Evolutionary conservation across 2,329 filamentous ascomycete genomes (phyloP).

Genomic region (Sordariomycetes sp.): DNA sequence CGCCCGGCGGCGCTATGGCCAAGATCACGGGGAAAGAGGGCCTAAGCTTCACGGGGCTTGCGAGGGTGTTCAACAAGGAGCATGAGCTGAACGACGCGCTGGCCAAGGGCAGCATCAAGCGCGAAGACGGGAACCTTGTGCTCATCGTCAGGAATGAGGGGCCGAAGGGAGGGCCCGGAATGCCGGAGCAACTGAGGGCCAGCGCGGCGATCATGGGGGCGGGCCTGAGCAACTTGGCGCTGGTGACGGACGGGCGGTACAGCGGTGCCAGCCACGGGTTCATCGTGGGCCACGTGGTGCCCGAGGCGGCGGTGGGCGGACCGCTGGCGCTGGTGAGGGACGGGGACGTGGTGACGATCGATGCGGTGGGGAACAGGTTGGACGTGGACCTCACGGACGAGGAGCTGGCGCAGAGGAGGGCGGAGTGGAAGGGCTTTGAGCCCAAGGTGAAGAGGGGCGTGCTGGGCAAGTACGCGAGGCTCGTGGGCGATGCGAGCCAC

Average conservation of each 20-base stretch:
- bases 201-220: slow-evolving; percentile 88
- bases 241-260: slow-evolving; percentile 89
- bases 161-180: slow-evolving; percentile 85
- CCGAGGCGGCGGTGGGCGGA: slow-evolving; percentile 80
- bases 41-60: slow-evolving; percentile 67
- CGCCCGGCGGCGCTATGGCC: slow-evolving; percentile 79
- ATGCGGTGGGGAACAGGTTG: slow-evolving; percentile 72
- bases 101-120: slow-evolving; percentile 49
- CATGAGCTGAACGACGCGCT: slow-evolving; percentile 66
- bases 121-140: slow-evolving; percentile 63
- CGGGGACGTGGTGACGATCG: slow-evolving; percentile 78
- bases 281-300: slow-evolving; percentile 86
- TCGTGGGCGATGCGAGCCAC: slow-evolving; percentile 86
- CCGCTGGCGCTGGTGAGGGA: slow-evolving; percentile 75
- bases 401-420: slow-evolving; percentile 55
- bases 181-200: slow-evolving; percentile 92
- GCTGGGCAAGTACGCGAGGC: slow-evolving; percentile 76
- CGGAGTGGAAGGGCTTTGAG: slow-evolving; percentile 59
- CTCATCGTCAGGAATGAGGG: slow-evolving; percentile 88
- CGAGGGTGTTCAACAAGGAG: slow-evolving; percentile 81
- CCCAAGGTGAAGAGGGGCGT: slow-evolving; percentile 70
- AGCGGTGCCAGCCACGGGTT: slow-evolving; percentile 83
- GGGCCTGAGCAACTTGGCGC: slow-evolving; percentile 72
- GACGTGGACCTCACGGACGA: slow-evolving; percentile 53
- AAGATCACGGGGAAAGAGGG: slow-evolving; percentile 98